These are phyloP conservation scores for Eruca vesicaria DNA, from an alignment of 441 rosid genomes.

Conservation along the genomic window DNA sequence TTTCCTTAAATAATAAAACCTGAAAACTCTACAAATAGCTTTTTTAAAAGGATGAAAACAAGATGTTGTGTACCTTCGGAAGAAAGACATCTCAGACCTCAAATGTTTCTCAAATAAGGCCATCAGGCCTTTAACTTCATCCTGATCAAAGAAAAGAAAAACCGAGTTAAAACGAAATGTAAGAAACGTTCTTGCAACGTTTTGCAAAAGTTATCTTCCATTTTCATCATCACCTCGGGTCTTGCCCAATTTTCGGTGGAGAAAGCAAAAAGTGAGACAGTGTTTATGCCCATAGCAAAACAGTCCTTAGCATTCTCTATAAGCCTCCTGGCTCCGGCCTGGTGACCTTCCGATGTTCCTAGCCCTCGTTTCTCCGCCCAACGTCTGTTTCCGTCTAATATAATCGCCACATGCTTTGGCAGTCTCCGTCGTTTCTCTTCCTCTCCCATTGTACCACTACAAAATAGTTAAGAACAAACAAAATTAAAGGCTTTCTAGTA, in stretches of 20 bases:
- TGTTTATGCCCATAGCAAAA: slow-evolving; percentile 23
- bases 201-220: background rate
- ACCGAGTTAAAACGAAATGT: background rate
- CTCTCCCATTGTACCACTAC: slow-evolving; percentile 5
- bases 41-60: background rate
- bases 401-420: slow-evolving; percentile 35
- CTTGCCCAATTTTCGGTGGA: slow-evolving; percentile 39
- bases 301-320: slow-evolving; percentile 29
- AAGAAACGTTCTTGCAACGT: background rate
- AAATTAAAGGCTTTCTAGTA: no score
- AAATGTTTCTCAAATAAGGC: slow-evolving; percentile 35
- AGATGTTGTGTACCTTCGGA: slow-evolving; percentile 1
- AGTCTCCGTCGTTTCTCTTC: background rate
- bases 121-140: slow-evolving; percentile 40
- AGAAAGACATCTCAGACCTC: slow-evolving; percentile 23
- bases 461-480: background rate
- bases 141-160: slow-evolving; percentile 9
- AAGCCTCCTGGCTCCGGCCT: slow-evolving; percentile 27
- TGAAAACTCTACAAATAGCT: background rate
- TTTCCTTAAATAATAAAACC: background rate
- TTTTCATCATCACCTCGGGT: slow-evolving; percentile 6
- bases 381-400: slow-evolving; percentile 36
- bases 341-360: slow-evolving; percentile 23
- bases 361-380: slow-evolving; percentile 28
- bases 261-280: slow-evolving; percentile 34